Evolutionary conservation across 345 rosid genomes (phyloP).

Genomic region (Abelmoschus esculentus): DNA sequence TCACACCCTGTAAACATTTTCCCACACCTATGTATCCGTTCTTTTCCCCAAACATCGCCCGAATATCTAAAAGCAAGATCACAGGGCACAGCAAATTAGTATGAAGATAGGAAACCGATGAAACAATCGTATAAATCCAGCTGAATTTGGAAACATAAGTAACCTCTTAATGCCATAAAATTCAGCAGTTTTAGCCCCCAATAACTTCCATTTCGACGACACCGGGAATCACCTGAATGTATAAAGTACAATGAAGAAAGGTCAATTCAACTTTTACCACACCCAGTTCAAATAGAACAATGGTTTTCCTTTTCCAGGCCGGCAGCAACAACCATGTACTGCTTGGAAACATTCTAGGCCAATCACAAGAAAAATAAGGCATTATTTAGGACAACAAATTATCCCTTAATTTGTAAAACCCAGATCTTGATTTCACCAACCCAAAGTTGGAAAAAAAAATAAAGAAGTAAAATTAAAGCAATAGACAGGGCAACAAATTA

Average conservation of each 20-base stretch:
- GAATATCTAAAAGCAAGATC: conserved; percentile 21
- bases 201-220: conserved; percentile 51
- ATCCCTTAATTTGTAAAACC: conserved; percentile 2
- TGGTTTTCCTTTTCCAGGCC: neutral
- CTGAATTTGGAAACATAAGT: neutral
- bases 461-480: neutral
- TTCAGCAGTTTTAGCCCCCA: conserved; percentile 49
- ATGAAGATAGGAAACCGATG: neutral
- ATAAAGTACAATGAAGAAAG: conserved; percentile 1
- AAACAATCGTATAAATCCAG: neutral
- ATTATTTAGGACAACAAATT: conserved; percentile 8
- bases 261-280: neutral
- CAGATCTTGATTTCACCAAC: conserved; percentile 16
- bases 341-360: neutral
- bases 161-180: conserved; percentile 52
- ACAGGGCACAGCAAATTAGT: neutral
- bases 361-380: neutral
- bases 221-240: conserved; percentile 18
- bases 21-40: conserved; percentile 22
- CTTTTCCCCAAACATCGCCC: conserved; percentile 50
- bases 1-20: conserved; percentile 19
- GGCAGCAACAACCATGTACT: neutral
- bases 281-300: neutral
- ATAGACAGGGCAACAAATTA: neutral
- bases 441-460: neutral